phyloP scores from a whole-genome alignment of 1,284 basidiomycete genomes.

The Chondrostereum purpureum region DNA sequence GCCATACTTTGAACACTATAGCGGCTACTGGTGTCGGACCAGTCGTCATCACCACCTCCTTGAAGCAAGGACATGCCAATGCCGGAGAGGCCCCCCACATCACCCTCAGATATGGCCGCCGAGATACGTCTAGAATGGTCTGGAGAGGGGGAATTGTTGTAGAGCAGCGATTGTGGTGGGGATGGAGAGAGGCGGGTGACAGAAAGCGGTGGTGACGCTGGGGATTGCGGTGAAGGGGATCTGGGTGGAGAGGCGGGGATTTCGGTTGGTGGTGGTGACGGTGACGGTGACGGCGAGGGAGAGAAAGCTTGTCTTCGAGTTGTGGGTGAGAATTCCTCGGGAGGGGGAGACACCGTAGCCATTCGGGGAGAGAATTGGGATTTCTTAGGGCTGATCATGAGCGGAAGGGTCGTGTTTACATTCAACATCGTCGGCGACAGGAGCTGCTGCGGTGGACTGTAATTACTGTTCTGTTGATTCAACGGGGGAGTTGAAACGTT shows the following conservation, averaged over 20 bases:
- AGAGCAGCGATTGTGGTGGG: neutral
- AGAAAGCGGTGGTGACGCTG: neutral
- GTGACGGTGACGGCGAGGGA: neutral
- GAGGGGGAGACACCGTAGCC: neutral
- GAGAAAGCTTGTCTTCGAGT: neutral
- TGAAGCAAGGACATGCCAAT: constrained; percentile 13
- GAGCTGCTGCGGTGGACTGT: neutral
- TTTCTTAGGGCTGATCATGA: constrained; percentile 1
- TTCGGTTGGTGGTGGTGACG: neutral
- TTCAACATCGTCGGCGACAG: neutral
- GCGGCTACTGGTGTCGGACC: constrained; percentile 6
- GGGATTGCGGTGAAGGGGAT: constrained; percentile 1
- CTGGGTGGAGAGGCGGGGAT: neutral
- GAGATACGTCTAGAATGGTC: neutral
- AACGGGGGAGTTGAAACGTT: constrained; percentile 1
- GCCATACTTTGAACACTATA: constrained; percentile 7
- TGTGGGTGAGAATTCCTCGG: too few species aligned
- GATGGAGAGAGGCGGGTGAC: neutral
- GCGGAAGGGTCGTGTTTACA: neutral
- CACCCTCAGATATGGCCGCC: constrained; percentile 12
- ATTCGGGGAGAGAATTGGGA: neutral
- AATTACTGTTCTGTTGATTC: neutral
- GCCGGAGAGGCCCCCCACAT: constrained; percentile 9
- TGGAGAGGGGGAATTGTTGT: neutral
- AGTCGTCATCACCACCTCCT: constrained; percentile 11